phyloP scores from a whole-genome alignment of 2,329 filamentous ascomycete species.

The Dissoconium aciculare region DNA sequence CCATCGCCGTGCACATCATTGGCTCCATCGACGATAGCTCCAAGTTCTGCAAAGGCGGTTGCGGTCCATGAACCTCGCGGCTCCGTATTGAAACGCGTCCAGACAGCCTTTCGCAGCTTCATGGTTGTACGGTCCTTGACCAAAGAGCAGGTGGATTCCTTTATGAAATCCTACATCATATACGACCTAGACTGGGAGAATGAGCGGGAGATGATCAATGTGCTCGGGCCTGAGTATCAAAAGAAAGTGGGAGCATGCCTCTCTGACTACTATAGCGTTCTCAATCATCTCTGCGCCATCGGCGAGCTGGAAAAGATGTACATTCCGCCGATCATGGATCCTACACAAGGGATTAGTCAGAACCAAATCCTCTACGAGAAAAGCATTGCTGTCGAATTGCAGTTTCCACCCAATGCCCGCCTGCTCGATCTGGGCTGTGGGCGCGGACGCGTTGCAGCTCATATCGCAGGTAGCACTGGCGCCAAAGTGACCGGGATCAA shows the following conservation, averaged over 20 bases:
- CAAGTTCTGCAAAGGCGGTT: too few species aligned
- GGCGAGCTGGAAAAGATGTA: conserved; percentile 21
- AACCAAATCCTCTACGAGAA: conserved; percentile 20
- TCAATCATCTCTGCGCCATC: conserved; percentile 20
- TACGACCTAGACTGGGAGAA: conserved; percentile 20
- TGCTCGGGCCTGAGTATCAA: conserved; percentile 17
- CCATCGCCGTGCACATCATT: too few species aligned
- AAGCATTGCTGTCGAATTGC: conserved; percentile 15
- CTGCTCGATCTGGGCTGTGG: conserved; percentile 20
- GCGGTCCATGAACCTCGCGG: conserved; percentile 10
- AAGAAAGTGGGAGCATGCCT: conserved; percentile 17
- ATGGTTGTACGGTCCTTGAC: conserved; percentile 14
- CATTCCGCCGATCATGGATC: conserved; percentile 18
- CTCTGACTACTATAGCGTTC: conserved; percentile 18
- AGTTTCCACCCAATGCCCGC: conserved; percentile 14
- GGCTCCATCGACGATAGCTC: too few species aligned
- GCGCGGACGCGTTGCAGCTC: conserved; percentile 18
- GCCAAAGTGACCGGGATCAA: conserved; percentile 18
- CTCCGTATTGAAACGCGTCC: conserved; percentile 8
- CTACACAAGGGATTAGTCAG: conserved; percentile 8
- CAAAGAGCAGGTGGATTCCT: conserved; percentile 16
- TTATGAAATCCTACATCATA: conserved; percentile 20
- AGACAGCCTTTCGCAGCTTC: conserved; percentile 17
- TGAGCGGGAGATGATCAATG: conserved; percentile 16
- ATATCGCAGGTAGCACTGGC: conserved; percentile 15